Evolutionary conservation across 1,284 basidiomycete genomes (phyloP).

Genomic region (Austroboletus niveus): DNA sequence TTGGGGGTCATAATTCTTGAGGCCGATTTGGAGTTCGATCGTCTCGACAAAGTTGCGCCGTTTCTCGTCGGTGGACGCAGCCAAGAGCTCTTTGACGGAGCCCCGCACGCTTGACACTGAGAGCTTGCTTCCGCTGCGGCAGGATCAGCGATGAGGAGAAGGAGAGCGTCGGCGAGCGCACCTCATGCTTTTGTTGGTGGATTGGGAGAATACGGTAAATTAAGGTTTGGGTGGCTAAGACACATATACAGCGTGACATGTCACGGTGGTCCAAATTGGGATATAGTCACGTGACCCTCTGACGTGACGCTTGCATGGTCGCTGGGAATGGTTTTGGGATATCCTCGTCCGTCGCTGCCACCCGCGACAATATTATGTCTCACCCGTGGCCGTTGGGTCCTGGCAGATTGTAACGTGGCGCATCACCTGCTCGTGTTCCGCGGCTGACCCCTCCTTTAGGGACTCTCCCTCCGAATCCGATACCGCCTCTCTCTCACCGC

Average conservation of each 20-base stretch:
- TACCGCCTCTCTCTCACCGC: constrained; percentile 27
- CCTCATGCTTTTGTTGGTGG: constrained; percentile 35
- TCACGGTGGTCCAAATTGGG: constrained; percentile 14
- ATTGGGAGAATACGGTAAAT: constrained; percentile 22
- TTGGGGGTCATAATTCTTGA: constrained; percentile 98
- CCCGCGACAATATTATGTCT: constrained; percentile 22
- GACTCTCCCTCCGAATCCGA: constrained; percentile 27
- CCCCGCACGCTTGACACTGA: constrained; percentile 99
- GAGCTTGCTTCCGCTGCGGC: constrained; percentile 59
- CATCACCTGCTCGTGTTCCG: not conserved
- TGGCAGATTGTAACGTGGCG: constrained; percentile 9
- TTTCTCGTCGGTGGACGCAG: constrained; percentile 77
- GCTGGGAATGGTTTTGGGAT: constrained; percentile 7
- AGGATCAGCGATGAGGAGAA: no score
- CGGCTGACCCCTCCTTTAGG: constrained; percentile 4
- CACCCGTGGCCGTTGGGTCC: constrained; percentile 21
- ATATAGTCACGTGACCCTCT: constrained; percentile 19
- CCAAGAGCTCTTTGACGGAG: constrained; percentile 85
- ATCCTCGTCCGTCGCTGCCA: not conserved
- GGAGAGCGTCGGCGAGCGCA: constrained; percentile 3
- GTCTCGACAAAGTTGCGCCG: constrained; percentile 91
- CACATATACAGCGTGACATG: constrained; percentile 36
- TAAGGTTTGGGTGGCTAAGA: constrained; percentile 34
- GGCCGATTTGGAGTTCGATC: constrained; percentile 93
- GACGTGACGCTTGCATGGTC: not conserved